Percentiles rank a stretch among this genome's conserved stretches.
Conservation (phyloP, 2,329 filamentous ascomycete genomes). For the Exserohilum turcica region DNA sequence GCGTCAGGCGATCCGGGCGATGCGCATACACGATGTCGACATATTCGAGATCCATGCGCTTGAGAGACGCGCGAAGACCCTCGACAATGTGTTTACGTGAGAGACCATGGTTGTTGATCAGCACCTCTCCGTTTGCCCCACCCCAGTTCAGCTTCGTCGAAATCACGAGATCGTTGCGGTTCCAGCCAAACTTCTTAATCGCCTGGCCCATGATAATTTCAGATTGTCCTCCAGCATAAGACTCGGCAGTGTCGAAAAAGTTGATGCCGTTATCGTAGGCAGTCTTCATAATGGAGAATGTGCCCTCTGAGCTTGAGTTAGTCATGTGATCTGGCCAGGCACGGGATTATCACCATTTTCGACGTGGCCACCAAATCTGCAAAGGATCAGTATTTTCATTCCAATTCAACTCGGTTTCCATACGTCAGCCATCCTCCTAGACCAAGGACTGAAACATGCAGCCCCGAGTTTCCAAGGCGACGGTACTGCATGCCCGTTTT, state of each 20-base stretch:
- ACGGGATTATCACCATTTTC: slow-evolving; percentile 57
- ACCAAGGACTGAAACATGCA: slow-evolving; percentile 75
- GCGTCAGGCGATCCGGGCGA: slow-evolving; percentile 69
- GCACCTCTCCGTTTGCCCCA: slow-evolving; percentile 54
- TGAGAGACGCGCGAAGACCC: slow-evolving; percentile 65
- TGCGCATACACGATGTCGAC: slow-evolving; percentile 74
- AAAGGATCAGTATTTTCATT: neutral
- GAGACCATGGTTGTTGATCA: slow-evolving; percentile 70
- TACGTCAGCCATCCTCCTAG: slow-evolving; percentile 70
- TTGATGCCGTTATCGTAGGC: slow-evolving; percentile 61
- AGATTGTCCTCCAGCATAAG: slow-evolving; percentile 58
- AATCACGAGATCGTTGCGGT: slow-evolving; percentile 53
- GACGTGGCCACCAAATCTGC: slow-evolving; percentile 65
- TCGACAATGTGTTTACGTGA: slow-evolving; percentile 74
- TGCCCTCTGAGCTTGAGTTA: slow-evolving; percentile 51
- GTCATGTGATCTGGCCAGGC: neutral
- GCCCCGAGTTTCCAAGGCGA: slow-evolving; percentile 71
- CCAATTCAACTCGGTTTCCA: slow-evolving; percentile 34
- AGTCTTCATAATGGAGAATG: slow-evolving; percentile 60
- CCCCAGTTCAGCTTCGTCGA: slow-evolving; percentile 54
- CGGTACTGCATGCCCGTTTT: slow-evolving; percentile 63
- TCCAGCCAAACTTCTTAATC: slow-evolving; percentile 63
- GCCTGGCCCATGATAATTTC: slow-evolving; percentile 62
- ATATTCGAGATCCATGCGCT: slow-evolving; percentile 64
- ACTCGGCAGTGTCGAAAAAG: slow-evolving; percentile 38